These are phyloP conservation scores for Termitomyces sp. DNA, from an alignment of 768 basidiomycete species.

Conservation along the genomic window DNA sequence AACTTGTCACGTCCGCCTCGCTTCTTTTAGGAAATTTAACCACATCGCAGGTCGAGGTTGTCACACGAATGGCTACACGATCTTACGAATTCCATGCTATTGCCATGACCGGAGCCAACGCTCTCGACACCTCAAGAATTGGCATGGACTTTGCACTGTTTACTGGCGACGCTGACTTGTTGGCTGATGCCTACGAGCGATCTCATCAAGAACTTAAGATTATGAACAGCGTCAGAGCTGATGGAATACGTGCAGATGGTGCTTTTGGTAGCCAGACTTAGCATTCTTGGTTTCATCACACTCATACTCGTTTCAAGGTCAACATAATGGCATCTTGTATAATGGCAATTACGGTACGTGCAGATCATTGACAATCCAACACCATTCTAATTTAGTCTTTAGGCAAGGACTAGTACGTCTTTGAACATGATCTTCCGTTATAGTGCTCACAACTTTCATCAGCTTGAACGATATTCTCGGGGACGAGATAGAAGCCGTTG, in stretches of 20 bases:
- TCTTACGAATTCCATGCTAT: conserved; percentile 40
- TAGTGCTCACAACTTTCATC: neutral
- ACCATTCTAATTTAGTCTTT: conserved; percentile 16
- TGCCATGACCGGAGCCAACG: conserved; percentile 51
- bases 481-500: conserved; percentile 57
- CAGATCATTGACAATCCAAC: neutral
- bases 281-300: neutral
- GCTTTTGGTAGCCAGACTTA: conserved; percentile 37
- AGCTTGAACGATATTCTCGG: conserved; percentile 62
- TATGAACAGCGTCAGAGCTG: conserved; percentile 43
- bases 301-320: conserved; percentile 23
- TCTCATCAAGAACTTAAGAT: conserved; percentile 55
- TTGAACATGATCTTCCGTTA: neutral
- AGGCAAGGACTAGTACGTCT: conserved; percentile 46
- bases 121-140: conserved; percentile 57
- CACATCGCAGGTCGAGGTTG: conserved; percentile 27
- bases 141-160: conserved; percentile 50
- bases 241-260: conserved; percentile 60
- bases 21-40: conserved; percentile 40
- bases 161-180: conserved; percentile 35
- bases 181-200: conserved; percentile 47
- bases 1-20: conserved; percentile 44
- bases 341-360: conserved; percentile 66
- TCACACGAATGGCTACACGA: conserved; percentile 38
- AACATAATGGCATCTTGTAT: conserved; percentile 64